Evolutionary conservation across 1,139 yeast species (phyloP).

Genomic region (Yamadazyma jaroonii): DNA sequence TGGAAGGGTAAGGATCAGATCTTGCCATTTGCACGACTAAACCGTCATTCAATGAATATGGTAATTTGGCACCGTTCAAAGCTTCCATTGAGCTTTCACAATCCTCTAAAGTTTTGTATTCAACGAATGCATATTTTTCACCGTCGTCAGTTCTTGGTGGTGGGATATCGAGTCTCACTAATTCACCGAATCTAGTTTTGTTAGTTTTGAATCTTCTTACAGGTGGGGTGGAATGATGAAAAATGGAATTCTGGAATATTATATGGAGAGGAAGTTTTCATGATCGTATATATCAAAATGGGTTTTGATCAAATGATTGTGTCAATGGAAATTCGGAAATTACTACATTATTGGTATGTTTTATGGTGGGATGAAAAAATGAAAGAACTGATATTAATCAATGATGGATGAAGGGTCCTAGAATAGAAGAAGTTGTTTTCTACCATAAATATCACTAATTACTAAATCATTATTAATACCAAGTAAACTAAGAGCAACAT

Average conservation of each 20-base stretch:
- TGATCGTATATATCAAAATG: no score
- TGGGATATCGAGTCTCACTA: conserved; percentile 67
- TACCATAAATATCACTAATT: no score
- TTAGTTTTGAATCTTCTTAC: conserved; percentile 1
- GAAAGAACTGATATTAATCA: background rate
- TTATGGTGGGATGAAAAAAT: background rate
- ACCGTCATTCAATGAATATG: conserved; percentile 35
- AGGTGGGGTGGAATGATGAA: conserved; percentile 4
- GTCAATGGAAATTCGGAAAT: no score
- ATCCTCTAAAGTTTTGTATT: conserved; percentile 56
- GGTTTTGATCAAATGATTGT: no score
- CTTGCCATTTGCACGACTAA: conserved; percentile 59
- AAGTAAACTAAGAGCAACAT: conserved; percentile 1
- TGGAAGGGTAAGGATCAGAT: conserved; percentile 48
- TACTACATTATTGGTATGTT: no score
- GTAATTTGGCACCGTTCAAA: conserved; percentile 45
- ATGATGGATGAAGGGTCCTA: background rate
- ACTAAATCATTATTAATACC: no score
- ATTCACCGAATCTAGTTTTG: conserved; percentile 51
- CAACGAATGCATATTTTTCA: conserved; percentile 72
- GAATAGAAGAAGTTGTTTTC: no score
- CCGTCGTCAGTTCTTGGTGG: conserved; percentile 67
- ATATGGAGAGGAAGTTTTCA: conserved; percentile 6
- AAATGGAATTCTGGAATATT: conserved; percentile 4
- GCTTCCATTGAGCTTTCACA: conserved; percentile 61